Base-by-base conservation (phyloP, 2,329 filamentous ascomycete genomes). In the Paecilomyces sp. region DNA sequence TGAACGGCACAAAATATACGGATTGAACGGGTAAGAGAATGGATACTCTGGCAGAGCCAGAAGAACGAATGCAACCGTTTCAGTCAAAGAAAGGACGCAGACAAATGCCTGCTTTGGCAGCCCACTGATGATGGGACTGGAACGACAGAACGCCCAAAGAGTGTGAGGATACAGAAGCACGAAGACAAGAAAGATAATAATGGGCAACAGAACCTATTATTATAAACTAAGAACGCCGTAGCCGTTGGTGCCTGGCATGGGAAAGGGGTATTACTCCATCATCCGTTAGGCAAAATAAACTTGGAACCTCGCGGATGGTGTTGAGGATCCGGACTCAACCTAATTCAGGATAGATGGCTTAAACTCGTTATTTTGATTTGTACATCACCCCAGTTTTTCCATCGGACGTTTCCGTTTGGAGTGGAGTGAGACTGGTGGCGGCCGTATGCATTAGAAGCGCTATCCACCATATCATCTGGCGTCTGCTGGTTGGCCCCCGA, bases 11-110 rank as follows among this genome's bases (percentile, higher is more conserved):
- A 47, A 47, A 47, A 18, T 47, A 47, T 18, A 47, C 41, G n/a
- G n/a, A 47, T 47, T 9, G 41, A 9, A 22, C 41, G 8, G 69
- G 28, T 3, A 22, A 66, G 65, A 62, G 69, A 69, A 72, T 71
- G 71, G 63, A 63, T 64, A 68, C 15, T 73, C 74, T 74, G 70
- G 67, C 67, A 74, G 72, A 67, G 72, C 62, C 60, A 74, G 67
- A 64, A 71, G 72, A 72, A 69, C 67, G 74, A 73, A 63, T 64
- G 65, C 60, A 51, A 31, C 55, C 53, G 55, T 55, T 61, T 64
- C 65, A 68, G 67, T 68, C 66, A 84, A 82, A 60, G 82, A 84
- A 73, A 74, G 82, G 79, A 84, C 81, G 80, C 81, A 83, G 80
- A 81, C 79, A 72, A 78, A 74, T 30, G 68, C 71, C 67, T 73